A percentile compares a stretch with the other conserved stretches of the same genome.
Conservation (phyloP, 441 rosid genomes). For the Euphorbia neoarborescens region DNA sequence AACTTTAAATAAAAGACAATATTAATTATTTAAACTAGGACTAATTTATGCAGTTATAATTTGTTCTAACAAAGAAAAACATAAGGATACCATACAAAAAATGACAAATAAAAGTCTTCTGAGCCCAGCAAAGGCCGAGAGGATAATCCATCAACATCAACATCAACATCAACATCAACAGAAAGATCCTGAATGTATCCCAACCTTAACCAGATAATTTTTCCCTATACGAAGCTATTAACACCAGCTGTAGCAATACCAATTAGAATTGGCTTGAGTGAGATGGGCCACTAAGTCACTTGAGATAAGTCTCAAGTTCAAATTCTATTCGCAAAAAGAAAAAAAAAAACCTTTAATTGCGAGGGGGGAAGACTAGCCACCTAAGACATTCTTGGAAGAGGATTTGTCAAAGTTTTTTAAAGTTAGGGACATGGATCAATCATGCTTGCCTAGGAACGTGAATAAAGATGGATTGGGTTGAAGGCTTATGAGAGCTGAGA, state of each 20-base stretch:
- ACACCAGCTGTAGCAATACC: background rate
- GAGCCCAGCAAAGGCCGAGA: background rate
- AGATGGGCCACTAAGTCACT: no score
- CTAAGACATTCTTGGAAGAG: no score
- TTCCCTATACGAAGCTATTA: background rate
- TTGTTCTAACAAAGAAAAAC: background rate
- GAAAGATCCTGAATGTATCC: background rate
- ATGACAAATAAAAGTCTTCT: background rate
- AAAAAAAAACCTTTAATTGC: no score
- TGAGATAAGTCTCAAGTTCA: no score
- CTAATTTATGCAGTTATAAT: background rate
- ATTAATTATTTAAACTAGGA: background rate
- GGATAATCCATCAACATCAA: background rate
- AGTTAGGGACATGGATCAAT: no score
- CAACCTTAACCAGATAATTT: background rate
- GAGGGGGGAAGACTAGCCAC: no score
- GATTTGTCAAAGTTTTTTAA: no score
- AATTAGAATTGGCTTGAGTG: background rate
- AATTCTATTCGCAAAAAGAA: no score
- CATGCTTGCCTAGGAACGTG: no score
- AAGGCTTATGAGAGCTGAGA: no score
- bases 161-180: background rate
- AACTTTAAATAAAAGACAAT: background rate
- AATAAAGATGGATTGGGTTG: no score
- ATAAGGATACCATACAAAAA: background rate